phyloP scores from a whole-genome alignment of 1,139 yeast genomes.

The Yamadazyma buinensis region DNA sequence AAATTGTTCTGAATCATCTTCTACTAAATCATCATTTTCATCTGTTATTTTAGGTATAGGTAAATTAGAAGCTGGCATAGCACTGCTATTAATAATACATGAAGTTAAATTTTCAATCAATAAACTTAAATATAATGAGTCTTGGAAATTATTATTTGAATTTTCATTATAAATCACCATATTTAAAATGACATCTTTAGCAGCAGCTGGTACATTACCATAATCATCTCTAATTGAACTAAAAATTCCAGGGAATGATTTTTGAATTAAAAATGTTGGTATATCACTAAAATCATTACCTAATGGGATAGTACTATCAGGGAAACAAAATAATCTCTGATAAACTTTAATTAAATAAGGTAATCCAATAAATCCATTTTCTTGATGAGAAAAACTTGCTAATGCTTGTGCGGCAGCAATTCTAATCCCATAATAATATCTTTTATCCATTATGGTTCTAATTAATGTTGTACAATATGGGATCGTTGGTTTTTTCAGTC shows the following conservation, averaged over 20 bases:
- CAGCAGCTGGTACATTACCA: conserved; percentile 65
- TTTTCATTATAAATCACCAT: conserved; percentile 84
- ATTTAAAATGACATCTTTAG: conserved; percentile 63
- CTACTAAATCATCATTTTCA: not conserved
- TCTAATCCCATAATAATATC: conserved; percentile 88
- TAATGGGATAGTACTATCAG: conserved; percentile 59
- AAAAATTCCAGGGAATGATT: conserved; percentile 61
- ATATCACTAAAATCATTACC: conserved; percentile 78
- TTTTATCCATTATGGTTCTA: conserved; percentile 75
- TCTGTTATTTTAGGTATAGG: not conserved
- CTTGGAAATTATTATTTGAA: conserved; percentile 72
- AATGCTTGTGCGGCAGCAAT: conserved; percentile 83
- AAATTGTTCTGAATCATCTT: conserved; percentile 15
- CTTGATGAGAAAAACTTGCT: conserved; percentile 60
- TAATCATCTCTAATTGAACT: conserved; percentile 56
- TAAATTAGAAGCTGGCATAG: conserved; percentile 6
- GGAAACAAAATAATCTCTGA: conserved; percentile 69
- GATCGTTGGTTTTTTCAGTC: conserved; percentile 50
- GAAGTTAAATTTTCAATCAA: conserved; percentile 55
- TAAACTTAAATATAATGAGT: conserved; percentile 60
- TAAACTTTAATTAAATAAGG: conserved; percentile 69
- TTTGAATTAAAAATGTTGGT: conserved; percentile 64
- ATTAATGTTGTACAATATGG: conserved; percentile 76
- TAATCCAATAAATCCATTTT: conserved; percentile 66
- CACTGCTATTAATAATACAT: conserved; percentile 23